These are phyloP conservation scores for Hibiscus syriacus DNA, from an alignment of 345 rosid species.

Conservation along the genomic window DNA sequence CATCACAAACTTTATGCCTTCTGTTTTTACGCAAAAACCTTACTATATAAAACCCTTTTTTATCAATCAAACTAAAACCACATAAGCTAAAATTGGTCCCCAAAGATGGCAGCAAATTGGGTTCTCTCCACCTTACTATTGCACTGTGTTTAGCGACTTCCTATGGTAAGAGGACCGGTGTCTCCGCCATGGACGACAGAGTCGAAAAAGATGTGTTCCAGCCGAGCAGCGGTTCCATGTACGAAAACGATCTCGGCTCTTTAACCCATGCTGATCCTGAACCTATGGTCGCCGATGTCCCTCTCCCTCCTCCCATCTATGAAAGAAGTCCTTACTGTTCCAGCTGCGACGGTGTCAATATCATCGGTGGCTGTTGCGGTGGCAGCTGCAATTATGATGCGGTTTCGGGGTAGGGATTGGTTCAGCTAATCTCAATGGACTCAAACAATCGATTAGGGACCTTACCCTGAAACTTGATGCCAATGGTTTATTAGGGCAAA, in stretches of 20 bases:
- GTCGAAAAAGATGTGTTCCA: background rate
- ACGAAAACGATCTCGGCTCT: background rate
- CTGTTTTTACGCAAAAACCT: background rate
- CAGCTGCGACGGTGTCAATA: background rate
- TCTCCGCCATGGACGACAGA: background rate
- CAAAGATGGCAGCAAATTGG: constrained; percentile 3
- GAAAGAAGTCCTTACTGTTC: background rate
- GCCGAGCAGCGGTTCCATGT: background rate
- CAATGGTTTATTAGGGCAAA: background rate
- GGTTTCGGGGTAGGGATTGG: background rate
- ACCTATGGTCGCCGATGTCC: background rate
- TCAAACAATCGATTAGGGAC: background rate
- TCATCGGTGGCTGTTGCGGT: background rate
- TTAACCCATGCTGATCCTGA: background rate
- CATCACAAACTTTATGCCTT: background rate
- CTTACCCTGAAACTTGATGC: background rate
- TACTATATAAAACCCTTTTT: background rate
- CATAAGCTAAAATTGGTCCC: background rate
- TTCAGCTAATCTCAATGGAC: background rate
- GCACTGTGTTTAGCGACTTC: background rate
- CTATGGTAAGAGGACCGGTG: background rate
- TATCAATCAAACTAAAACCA: background rate
- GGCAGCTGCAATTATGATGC: background rate
- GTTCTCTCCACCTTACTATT: background rate
- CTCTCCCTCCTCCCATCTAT: no score